These are phyloP conservation scores for Arthrobotrys musiformis DNA, from an alignment of 2,329 filamentous ascomycete species.

Conservation along the genomic window DNA sequence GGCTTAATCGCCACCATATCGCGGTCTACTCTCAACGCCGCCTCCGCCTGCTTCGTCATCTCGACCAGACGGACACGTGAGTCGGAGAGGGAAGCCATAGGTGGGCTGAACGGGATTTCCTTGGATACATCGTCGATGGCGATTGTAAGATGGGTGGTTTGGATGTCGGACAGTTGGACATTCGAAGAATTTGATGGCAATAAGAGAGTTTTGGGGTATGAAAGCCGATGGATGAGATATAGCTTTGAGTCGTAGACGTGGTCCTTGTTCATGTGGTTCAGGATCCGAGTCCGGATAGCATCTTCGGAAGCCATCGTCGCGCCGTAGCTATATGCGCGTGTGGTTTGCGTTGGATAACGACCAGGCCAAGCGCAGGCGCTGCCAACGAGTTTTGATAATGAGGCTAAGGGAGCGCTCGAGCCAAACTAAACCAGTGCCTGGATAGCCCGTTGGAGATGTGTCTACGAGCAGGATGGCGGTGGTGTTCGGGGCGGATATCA, in stretches of 20 bases:
- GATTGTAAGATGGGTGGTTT: conserved; percentile 40
- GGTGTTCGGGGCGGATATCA: not conserved
- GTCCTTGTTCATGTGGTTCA: conserved; percentile 54
- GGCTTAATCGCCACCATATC: conserved; percentile 40
- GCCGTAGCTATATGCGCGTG: too few species aligned
- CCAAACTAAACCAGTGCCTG: not conserved
- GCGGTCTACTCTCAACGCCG: conserved; percentile 30
- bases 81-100: conserved; percentile 42
- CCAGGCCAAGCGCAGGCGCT: too few species aligned
- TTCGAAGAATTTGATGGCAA: conserved; percentile 21
- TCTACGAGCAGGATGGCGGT: not conserved
- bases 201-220: conserved; percentile 39
- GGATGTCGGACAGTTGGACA: conserved; percentile 42
- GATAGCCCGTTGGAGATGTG: not conserved
- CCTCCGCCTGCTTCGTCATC: conserved; percentile 42
- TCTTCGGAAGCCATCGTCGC: conserved; percentile 47
- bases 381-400: too few species aligned
- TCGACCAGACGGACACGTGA: conserved; percentile 45
- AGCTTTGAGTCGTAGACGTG: conserved; percentile 52
- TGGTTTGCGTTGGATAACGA: too few species aligned
- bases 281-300: conserved; percentile 45
- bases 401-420: too few species aligned
- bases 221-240: conserved; percentile 46
- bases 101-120: conserved; percentile 38
- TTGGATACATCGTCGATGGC: conserved; percentile 33